Evolutionary conservation across 495 filamentous ascomycete genomes (phyloP).

Genomic region (Penicillium canescens): DNA sequence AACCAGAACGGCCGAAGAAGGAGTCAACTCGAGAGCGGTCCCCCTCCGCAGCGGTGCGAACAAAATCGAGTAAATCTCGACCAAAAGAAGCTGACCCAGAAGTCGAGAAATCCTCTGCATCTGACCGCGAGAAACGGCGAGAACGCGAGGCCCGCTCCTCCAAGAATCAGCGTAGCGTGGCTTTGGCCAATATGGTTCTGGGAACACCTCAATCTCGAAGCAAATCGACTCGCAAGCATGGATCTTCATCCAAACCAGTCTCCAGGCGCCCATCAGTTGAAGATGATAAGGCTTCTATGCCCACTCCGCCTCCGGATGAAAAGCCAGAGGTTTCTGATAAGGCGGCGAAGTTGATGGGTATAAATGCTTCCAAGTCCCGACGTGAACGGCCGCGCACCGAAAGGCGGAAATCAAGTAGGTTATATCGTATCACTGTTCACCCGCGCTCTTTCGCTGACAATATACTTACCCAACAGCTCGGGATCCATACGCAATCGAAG

Average conservation of each 20-base stretch:
- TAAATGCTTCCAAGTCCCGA: slow-evolving; percentile 34
- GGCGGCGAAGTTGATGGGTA: slow-evolving; percentile 62
- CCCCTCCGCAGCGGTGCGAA: slow-evolving; percentile 39
- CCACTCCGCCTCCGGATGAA: slow-evolving; percentile 56
- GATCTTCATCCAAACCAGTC: slow-evolving; percentile 29
- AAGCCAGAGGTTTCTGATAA: slow-evolving; percentile 50
- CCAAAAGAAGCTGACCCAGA: slow-evolving; percentile 49
- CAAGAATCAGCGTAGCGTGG: slow-evolving; percentile 46
- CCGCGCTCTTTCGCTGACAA: slow-evolving; percentile 6
- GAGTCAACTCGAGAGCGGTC: slow-evolving; percentile 18
- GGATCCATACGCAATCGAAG: slow-evolving; percentile 60
- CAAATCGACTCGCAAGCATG: slow-evolving; percentile 48
- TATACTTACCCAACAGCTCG: slow-evolving; percentile 36
- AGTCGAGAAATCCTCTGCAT: slow-evolving; percentile 52
- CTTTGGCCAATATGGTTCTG: slow-evolving; percentile 55
- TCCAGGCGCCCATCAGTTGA: slow-evolving; percentile 51
- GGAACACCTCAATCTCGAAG: slow-evolving; percentile 47
- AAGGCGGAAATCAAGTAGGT: slow-evolving; percentile 42
- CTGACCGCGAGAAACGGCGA: slow-evolving; percentile 53
- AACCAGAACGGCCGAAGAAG: slow-evolving; percentile 23
- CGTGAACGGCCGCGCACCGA: slow-evolving; percentile 37
- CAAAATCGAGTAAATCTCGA: slow-evolving; percentile 49
- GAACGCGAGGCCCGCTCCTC: slow-evolving; percentile 38
- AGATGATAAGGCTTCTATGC: slow-evolving; percentile 44
- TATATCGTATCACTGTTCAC: background rate